Evolutionary conservation across 257 asterid genomes (phyloP).

Genomic region (Perilla frutescens): DNA sequence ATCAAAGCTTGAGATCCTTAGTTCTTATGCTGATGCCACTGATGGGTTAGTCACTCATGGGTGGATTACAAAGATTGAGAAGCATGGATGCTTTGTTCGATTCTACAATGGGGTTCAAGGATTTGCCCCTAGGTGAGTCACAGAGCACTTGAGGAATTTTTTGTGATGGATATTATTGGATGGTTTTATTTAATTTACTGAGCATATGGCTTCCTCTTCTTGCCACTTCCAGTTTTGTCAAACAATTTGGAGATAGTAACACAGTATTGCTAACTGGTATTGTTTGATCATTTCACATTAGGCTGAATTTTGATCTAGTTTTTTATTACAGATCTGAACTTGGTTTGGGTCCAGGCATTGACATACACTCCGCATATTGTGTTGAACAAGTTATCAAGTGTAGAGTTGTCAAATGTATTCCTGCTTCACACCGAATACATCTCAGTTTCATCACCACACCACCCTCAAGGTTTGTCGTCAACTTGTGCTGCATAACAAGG

Average conservation of each 20-base stretch:
- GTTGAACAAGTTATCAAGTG: slow-evolving; percentile 98
- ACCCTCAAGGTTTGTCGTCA: slow-evolving; percentile 64
- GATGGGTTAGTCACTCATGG: slow-evolving; percentile 93
- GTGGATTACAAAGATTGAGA: slow-evolving; percentile 95
- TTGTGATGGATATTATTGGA: slow-evolving; percentile 17
- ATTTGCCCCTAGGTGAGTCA: slow-evolving; percentile 81
- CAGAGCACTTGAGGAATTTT: slow-evolving; percentile 9
- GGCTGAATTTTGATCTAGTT: slow-evolving; percentile 16
- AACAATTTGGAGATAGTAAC: background rate
- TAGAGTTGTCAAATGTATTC: slow-evolving; percentile 74
- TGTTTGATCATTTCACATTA: slow-evolving; percentile 16
- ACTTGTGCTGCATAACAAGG: background rate
- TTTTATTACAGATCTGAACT: slow-evolving; percentile 86
- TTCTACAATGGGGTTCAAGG: slow-evolving; percentile 98
- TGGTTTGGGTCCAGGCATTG: slow-evolving; percentile 81
- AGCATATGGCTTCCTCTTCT: slow-evolving; percentile 15
- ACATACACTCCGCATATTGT: slow-evolving; percentile 78
- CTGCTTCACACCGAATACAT: slow-evolving; percentile 69
- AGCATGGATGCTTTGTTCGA: slow-evolving; percentile 96
- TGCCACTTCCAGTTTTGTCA: background rate
- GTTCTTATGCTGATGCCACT: slow-evolving; percentile 82
- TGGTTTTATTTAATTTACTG: slow-evolving; percentile 17
- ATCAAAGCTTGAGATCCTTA: slow-evolving; percentile 79
- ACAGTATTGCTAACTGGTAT: background rate
- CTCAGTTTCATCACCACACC: slow-evolving; percentile 81